A percentile compares a stretch with the other conserved stretches of the same genome.
Conservation (phyloP, 805 yeast species). For the Barnettozyma vustinii region DNA sequence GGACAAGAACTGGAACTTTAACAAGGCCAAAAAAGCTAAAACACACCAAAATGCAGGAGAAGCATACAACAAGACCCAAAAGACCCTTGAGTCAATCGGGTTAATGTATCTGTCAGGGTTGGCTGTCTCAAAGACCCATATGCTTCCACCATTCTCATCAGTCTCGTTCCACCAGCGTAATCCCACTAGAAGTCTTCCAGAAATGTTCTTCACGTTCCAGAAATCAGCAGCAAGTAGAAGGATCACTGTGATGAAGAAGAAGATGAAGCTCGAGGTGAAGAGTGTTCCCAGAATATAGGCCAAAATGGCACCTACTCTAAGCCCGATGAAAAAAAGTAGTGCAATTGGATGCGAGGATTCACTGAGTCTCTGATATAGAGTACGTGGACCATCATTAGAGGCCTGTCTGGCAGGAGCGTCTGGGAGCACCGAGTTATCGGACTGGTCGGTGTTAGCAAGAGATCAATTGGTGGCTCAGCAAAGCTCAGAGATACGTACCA, state of each 20-base stretch:
- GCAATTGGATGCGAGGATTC: constrained; percentile 87
- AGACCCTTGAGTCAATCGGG: constrained; percentile 85
- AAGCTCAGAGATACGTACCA: background rate
- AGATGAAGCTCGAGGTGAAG: constrained; percentile 59
- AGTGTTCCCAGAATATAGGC: constrained; percentile 68
- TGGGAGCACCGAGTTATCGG: constrained; percentile 7
- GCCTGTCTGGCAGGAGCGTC: constrained; percentile 1
- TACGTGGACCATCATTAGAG: constrained; percentile 8
- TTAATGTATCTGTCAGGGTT: constrained; percentile 69
- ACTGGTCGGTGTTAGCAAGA: constrained; percentile 3
- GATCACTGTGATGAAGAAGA: constrained; percentile 74
- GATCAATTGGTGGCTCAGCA: background rate
- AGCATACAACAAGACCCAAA: constrained; percentile 75
- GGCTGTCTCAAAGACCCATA: constrained; percentile 86
- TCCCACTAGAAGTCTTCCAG: constrained; percentile 88
- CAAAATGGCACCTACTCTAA: constrained; percentile 58
- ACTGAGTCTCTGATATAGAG: constrained; percentile 42
- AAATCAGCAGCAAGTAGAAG: constrained; percentile 82
- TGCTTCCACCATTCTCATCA: constrained; percentile 39
- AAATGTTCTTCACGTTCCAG: constrained; percentile 87
- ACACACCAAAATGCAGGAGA: constrained; percentile 74
- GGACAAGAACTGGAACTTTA: constrained; percentile 70
- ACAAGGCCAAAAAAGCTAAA: constrained; percentile 69
- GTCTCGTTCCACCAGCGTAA: constrained; percentile 97
- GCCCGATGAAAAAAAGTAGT: constrained; percentile 52